Evolutionary conservation across 805 yeast species (phyloP).

Genomic region (Metschnikowia koreensis): DNA sequence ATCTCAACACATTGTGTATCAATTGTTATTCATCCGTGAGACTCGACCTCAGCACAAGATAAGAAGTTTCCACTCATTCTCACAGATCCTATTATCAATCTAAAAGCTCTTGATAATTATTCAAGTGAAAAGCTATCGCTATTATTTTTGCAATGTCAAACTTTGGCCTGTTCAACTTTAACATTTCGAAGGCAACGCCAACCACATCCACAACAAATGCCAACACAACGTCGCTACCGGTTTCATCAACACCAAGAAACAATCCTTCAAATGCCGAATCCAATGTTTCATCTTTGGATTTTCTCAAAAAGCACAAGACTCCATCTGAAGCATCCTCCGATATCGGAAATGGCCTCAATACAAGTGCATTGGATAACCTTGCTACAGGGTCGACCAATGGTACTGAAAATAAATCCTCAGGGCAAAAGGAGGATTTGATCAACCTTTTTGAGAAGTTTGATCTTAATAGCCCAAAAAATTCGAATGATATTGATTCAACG

Average conservation of each 20-base stretch:
- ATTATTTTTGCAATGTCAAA: not conserved
- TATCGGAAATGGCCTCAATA: constrained; percentile 4
- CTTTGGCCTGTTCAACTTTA: constrained; percentile 21
- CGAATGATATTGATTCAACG: constrained; percentile 9
- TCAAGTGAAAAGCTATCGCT: not conserved
- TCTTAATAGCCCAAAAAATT: constrained; percentile 3
- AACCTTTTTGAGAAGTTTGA: constrained; percentile 12
- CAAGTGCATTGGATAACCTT: constrained; percentile 6
- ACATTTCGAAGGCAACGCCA: constrained; percentile 37
- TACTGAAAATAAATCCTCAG: constrained; percentile 14
- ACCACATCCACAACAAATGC: constrained; percentile 43
- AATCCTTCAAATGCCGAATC: not conserved
- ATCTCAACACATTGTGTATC: no score
- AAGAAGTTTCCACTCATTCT: no score
- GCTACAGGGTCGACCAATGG: constrained; percentile 26
- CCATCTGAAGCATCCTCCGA: constrained; percentile 7
- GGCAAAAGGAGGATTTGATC: constrained; percentile 12
- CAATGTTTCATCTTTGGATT: not conserved
- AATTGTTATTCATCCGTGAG: no score
- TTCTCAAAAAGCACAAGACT: constrained; percentile 2
- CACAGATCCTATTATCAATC: not conserved
- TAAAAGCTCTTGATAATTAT: not conserved
- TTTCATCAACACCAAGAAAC: constrained; percentile 12
- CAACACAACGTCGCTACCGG: constrained; percentile 24
- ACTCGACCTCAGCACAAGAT: no score